phyloP scores from a whole-genome alignment of 129 eudicot genomes.

The Flaveria robusta region DNA sequence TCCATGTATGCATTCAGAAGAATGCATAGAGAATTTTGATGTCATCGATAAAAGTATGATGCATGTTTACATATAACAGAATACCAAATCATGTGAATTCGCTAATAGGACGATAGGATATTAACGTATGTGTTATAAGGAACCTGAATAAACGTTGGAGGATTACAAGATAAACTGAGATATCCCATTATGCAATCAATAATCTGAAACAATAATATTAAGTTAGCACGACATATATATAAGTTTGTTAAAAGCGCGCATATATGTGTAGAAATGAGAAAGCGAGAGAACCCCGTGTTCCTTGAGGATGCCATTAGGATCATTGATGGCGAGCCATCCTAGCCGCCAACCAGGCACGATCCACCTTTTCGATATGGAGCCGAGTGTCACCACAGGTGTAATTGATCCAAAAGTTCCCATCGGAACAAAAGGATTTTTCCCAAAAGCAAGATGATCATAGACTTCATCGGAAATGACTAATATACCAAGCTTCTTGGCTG shows the following conservation, averaged over 20 bases:
- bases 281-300: slow-evolving; percentile 60
- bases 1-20: not conserved
- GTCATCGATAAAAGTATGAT: too few relatives aligned
- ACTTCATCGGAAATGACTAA: slow-evolving; percentile 84
- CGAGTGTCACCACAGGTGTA: slow-evolving; percentile 66
- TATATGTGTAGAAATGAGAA: slow-evolving; percentile 2
- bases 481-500: slow-evolving; percentile 77
- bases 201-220: slow-evolving; percentile 44
- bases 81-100: too few relatives aligned
- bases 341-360: slow-evolving; percentile 92
- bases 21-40: too few relatives aligned
- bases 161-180: slow-evolving; percentile 60
- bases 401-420: slow-evolving; percentile 81
- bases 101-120: not conserved
- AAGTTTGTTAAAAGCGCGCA: not conserved
- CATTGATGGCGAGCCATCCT: slow-evolving; percentile 79
- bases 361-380: slow-evolving; percentile 89
- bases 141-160: slow-evolving; percentile 87
- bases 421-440: slow-evolving; percentile 74
- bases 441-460: slow-evolving; percentile 72
- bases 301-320: slow-evolving; percentile 57
- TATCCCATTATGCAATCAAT: slow-evolving; percentile 58
- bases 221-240: not conserved
- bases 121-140: not conserved
- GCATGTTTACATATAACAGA: too few relatives aligned